These are phyloP conservation scores for Agrostemma githago DNA, from an alignment of 148 eudicot species.

Conservation along the genomic window DNA sequence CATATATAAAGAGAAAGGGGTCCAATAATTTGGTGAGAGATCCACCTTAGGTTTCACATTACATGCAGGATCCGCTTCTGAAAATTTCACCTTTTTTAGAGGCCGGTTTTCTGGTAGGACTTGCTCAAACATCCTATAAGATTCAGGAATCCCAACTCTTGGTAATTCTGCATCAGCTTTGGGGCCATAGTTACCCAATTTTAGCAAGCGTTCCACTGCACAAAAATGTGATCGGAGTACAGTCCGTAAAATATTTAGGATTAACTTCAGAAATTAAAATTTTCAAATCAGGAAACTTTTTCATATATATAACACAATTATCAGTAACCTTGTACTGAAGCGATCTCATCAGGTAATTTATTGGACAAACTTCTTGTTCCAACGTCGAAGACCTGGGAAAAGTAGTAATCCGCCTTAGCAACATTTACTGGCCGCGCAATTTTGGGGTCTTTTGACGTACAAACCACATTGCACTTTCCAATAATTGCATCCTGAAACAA, in stretches of 20 bases:
- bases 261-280: not conserved
- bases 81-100: conserved; percentile 15
- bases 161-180: conserved; percentile 5
- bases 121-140: conserved; percentile 13
- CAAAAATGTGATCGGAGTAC: not conserved
- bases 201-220: conserved; percentile 23
- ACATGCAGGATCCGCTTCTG: conserved; percentile 3
- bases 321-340: conserved; percentile 34
- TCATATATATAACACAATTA: no score
- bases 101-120: conserved; percentile 12
- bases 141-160: not conserved
- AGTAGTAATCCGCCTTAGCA: conserved; percentile 42
- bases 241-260: not conserved
- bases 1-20: conserved; percentile 1
- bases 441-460: conserved; percentile 54
- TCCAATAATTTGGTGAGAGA: conserved; percentile 14
- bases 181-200: not conserved
- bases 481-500: conserved; percentile 51
- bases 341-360: conserved; percentile 42
- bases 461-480: conserved; percentile 71
- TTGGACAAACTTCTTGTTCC: conserved; percentile 33
- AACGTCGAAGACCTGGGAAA: conserved; percentile 60
- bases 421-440: conserved; percentile 45
- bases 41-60: conserved; percentile 4
- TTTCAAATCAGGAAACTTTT: not conserved